Base-by-base conservation (phyloP, 2,329 filamentous ascomycete genomes). In the Colletotrichum costaricense region DNA sequence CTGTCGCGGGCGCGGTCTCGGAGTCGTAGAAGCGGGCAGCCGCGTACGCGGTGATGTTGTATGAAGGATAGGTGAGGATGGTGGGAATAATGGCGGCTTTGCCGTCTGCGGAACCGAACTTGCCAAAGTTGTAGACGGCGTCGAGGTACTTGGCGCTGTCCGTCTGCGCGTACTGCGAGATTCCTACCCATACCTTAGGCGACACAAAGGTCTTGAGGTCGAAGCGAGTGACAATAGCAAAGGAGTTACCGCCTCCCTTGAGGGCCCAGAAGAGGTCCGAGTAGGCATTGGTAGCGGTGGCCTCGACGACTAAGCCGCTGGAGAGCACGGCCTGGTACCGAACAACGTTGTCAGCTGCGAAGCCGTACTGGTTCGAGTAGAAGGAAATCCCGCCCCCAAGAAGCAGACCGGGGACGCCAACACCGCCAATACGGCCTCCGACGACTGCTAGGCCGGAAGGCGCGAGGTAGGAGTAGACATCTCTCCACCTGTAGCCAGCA, bases 241-340 rank as follows among this genome's bases (percentile, higher is more conserved):
- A 82, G 70, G 82, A 82, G 67, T 76, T 80, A 2, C 76, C 77
- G 26, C 82, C 82, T n/a, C 82, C 82, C 30, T 81, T 81, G 8
- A 84, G 73, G 0, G 80, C 81, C 77, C 79, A 79, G 76, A 80
- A 83, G 1, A 84, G 77, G 63, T 83, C 81, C 0, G 77, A 57
- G 73, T 86, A 79, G n/a, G 46, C 56, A 4, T 79, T 72, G 0
- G 75, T 58, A 1, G 75, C 74, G 16, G 80, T 84, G 4, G 82
- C 85, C 5, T 82, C 81, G 4, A 86, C 76, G 9, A 87, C 79
- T 1, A 75, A 70, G 3, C 86, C 84, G 42, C 80, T 78, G 0
- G 82, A 81, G 0, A 86, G 79, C 3, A 88, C 85, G n/a, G 88
- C 80, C 71, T 86, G 80, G 55, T 81, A 86, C 56, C 80, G 80